phyloP scores from a whole-genome alignment of 768 basidiomycete species.

The Suillus hirtellus region DNA sequence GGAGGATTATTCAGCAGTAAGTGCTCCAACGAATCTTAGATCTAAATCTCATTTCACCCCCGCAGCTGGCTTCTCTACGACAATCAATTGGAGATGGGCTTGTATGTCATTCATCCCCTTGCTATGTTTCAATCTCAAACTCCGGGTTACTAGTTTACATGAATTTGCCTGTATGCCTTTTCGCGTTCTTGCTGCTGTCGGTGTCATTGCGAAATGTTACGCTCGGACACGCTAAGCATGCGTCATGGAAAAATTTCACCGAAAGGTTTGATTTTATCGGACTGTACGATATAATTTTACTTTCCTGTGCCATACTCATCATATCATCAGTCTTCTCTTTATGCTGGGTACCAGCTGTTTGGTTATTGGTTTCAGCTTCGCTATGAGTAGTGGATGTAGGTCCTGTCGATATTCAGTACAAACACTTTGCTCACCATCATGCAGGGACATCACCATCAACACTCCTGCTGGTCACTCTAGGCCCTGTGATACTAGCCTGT shows the following conservation, averaged over 20 bases:
- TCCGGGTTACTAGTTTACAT: constrained; percentile 60
- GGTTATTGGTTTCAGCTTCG: constrained; percentile 80
- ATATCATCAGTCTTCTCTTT: constrained; percentile 57
- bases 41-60: constrained; percentile 24
- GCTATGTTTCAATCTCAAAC: constrained; percentile 19
- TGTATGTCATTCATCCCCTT: constrained; percentile 51
- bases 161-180: constrained; percentile 73
- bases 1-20: constrained; percentile 80
- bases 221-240: constrained; percentile 43
- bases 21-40: constrained; percentile 25
- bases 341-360: constrained; percentile 74
- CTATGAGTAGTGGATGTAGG: constrained; percentile 69
- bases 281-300: constrained; percentile 51
- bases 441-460: constrained; percentile 68
- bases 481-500: constrained; percentile 51
- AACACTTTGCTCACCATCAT: constrained; percentile 16
- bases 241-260: constrained; percentile 57
- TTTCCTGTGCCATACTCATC: constrained; percentile 20
- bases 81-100: constrained; percentile 78
- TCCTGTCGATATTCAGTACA: constrained; percentile 14
- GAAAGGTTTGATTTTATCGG: constrained; percentile 75
- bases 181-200: constrained; percentile 57
- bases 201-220: constrained; percentile 61
- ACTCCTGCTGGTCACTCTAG: constrained; percentile 57
- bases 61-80: constrained; percentile 29